Conservation (phyloP, 176 grass and related monocot genomes). For the Hsuehochloa calcarea region DNA sequence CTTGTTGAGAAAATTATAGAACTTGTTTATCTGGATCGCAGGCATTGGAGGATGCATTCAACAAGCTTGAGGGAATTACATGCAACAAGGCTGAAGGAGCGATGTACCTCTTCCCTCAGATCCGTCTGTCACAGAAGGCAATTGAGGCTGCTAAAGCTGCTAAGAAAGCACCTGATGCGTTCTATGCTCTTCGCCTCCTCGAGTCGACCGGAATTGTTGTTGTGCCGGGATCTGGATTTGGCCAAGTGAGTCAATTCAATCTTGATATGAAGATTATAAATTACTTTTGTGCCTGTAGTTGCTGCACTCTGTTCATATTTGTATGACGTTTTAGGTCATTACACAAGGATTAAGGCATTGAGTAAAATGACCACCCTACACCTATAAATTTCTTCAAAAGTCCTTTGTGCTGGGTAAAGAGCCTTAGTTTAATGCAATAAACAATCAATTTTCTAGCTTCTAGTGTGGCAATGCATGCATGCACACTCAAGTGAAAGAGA, state of each 20-base stretch:
- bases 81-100: conserved; percentile 94
- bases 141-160: conserved; percentile 70
- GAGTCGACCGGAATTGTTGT: conserved; percentile 87
- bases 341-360: no score
- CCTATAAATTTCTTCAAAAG: no score
- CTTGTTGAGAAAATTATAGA: neutral
- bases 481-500: no score
- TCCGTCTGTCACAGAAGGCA: conserved; percentile 63
- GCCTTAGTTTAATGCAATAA: no score
- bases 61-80: conserved; percentile 68
- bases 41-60: conserved; percentile 81
- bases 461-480: no score
- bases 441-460: no score
- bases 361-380: no score
- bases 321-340: no score
- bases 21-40: conserved; percentile 10
- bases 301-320: neutral
- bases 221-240: conserved; percentile 80
- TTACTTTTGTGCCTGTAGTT: neutral
- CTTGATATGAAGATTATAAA: conserved; percentile 5
- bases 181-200: conserved; percentile 70
- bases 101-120: conserved; percentile 82
- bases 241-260: conserved; percentile 58
- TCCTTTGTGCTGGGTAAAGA: no score
- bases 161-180: conserved; percentile 68